These are phyloP conservation scores for Leptomonas seymouri DNA, from an alignment of 208 protist species.

Conservation along the genomic window DNA sequence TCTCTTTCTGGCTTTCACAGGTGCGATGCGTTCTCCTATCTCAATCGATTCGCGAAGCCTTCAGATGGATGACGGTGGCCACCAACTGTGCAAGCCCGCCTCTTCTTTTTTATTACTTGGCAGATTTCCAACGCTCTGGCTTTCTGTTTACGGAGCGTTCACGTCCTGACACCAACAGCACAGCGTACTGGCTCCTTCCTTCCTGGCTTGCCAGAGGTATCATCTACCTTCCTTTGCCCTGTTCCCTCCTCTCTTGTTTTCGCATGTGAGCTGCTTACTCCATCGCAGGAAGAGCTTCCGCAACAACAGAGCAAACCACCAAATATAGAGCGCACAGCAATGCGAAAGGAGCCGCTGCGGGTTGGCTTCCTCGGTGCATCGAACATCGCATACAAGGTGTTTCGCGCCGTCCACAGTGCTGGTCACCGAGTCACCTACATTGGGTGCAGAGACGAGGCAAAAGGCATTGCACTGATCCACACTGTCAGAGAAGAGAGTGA, in stretches of 20 bases:
- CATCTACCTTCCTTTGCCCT: neutral
- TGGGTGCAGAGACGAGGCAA: slow-evolving; percentile 43
- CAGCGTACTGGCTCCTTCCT: too few species aligned
- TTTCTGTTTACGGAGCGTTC: too few species aligned
- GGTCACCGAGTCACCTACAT: slow-evolving; percentile 47
- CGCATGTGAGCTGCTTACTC: neutral
- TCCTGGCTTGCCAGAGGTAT: too few species aligned
- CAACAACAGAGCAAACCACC: neutral
- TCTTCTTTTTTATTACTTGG: slow-evolving; percentile 16
- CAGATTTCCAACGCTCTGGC: too few species aligned
- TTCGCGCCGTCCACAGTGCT: slow-evolving; percentile 44
- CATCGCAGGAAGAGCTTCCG: too few species aligned
- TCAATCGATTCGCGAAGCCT: too few species aligned
- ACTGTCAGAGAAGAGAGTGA: slow-evolving; percentile 25
- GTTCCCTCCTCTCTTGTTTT: neutral
- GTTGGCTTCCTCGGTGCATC: slow-evolving; percentile 60
- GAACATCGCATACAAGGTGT: slow-evolving; percentile 40
- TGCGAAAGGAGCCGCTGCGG: slow-evolving; percentile 35
- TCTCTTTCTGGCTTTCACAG: too few species aligned
- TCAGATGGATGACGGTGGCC: too few species aligned
- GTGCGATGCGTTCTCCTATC: too few species aligned
- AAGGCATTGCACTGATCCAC: slow-evolving; percentile 31
- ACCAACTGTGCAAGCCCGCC: slow-evolving; percentile 1
- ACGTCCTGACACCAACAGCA: too few species aligned
- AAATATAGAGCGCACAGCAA: neutral